phyloP scores from a whole-genome alignment of 140 eudicot species.

The Ambrosia hybrid region DNA sequence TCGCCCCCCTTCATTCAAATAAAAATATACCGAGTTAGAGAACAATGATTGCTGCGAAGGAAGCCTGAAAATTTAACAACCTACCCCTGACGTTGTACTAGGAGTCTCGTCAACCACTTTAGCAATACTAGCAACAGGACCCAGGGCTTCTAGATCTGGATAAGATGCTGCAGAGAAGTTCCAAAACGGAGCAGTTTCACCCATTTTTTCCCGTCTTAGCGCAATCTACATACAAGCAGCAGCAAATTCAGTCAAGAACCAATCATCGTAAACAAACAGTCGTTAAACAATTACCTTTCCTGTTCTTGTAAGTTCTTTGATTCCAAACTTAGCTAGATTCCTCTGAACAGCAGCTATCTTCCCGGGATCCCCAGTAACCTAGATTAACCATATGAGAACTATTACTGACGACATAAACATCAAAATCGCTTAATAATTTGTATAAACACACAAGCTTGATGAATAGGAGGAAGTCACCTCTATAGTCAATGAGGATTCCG shows the following conservation, averaged over 20 bases:
- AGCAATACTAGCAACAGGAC: conserved; percentile 23
- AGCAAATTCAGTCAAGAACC: conserved; percentile 12
- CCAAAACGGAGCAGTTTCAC: conserved; percentile 92
- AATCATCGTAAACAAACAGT: neutral
- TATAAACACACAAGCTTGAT: neutral
- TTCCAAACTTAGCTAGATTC: conserved; percentile 77
- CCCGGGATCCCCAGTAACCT: conserved; percentile 99
- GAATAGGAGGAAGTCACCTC: conserved; percentile 53
- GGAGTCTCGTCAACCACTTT: conserved; percentile 24
- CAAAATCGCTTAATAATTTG: neutral
- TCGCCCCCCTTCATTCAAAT: conserved; percentile 66
- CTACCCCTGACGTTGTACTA: conserved; percentile 43
- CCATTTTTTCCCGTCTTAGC: conserved; percentile 75
- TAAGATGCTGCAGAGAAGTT: conserved; percentile 88
- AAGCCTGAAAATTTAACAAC: neutral
- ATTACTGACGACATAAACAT: neutral
- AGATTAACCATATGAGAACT: conserved; percentile 20
- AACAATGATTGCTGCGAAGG: neutral
- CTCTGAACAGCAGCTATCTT: conserved; percentile 78
- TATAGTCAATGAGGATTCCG: conserved; percentile 67
- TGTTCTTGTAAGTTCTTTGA: conserved; percentile 79
- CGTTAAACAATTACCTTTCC: conserved; percentile 57
- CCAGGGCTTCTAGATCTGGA: conserved; percentile 67
- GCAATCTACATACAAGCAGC: conserved; percentile 56
- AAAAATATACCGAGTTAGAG: conserved; percentile 18